Evolutionary conservation across 2,329 filamentous ascomycete species (phyloP), one percentile per base, ranked within the genome.

Genomic region (Sporothrix variecibatus): DNA sequence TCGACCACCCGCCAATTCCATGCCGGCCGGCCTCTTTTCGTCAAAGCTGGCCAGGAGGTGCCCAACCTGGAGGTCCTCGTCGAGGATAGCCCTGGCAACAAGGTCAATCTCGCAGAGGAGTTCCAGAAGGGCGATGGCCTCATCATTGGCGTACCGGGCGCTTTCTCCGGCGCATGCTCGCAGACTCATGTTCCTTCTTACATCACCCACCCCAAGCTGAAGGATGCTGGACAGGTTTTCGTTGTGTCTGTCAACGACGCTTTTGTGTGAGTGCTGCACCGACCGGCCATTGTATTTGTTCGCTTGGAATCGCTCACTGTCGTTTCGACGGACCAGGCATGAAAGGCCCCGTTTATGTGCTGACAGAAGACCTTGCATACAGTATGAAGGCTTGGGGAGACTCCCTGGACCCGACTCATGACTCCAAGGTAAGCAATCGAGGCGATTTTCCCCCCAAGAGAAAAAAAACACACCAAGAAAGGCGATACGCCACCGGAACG

Each of bases 161-260:
- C 93, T 73, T 95, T 94, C 83, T 88, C 86, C 1, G 84, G 84
- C 34, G 86, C 85, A 38, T 89, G 87, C 84, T 90, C 88, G 64
- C 83, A 85, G 80, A 85, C 82, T 76, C 95, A 98, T 81, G 87
- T 98, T 64, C 95, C 95, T 0, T 93, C 93, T 73, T 98, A 94
- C 84, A 92, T 98, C 82, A 91, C 90, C 80, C 92, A 94, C 81
- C 87, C 91, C 73, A 90, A 91, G 81, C 87, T 97, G 78, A 93
- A 93, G 84, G 87, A 91, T 75, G 94, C 93, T 40, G 95, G 94
- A 68, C 87, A 92, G 79, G 93, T 97, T 64, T 97, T 97, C 80
- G 94, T 98, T 56, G 90, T 98, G 73, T 91, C 93, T 20, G 95
- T 98, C 81, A 98, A 98, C 81, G 95, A 98, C 82, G 90, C 94